These are phyloP conservation scores for Berberis vulgaris DNA, from an alignment of 164 flowering plant species.

Conservation along the genomic window DNA sequence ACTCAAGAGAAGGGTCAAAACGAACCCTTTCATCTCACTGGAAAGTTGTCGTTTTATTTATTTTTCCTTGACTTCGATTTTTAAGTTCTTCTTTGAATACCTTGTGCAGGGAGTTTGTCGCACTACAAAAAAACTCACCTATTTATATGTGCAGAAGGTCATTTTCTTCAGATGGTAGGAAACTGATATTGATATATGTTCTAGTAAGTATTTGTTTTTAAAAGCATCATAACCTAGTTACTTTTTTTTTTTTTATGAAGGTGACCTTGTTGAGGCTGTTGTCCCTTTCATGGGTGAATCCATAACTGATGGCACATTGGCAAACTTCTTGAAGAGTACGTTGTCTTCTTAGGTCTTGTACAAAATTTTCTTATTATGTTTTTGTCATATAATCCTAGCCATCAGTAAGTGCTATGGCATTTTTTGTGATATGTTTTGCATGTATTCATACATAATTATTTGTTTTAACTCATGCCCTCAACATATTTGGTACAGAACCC, in stretches of 20 bases:
- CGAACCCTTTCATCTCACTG: background rate
- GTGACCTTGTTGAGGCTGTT: background rate
- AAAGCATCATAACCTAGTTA: too few species aligned
- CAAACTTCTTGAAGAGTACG: background rate
- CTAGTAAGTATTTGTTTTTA: background rate
- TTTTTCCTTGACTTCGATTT: background rate
- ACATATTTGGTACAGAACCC: constrained; percentile 31
- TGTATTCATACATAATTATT: background rate
- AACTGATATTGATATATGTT: background rate
- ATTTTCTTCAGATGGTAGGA: background rate
- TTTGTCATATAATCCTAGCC: background rate
- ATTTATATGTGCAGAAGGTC: background rate
- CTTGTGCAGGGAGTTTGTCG: background rate
- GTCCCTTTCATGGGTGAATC: constrained; percentile 11
- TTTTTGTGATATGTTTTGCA: background rate
- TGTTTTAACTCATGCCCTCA: background rate
- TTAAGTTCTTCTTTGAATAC: background rate
- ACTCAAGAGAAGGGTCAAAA: background rate
- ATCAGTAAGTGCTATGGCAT: background rate
- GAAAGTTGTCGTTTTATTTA: background rate
- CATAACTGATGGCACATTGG: background rate
- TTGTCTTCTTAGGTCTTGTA: background rate
- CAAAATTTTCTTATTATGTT: background rate
- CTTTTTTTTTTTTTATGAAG: background rate
- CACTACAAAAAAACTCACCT: background rate